These are phyloP conservation scores for Xylaria sp. DNA, from an alignment of 2,329 filamentous ascomycete genomes.

Conservation along the genomic window DNA sequence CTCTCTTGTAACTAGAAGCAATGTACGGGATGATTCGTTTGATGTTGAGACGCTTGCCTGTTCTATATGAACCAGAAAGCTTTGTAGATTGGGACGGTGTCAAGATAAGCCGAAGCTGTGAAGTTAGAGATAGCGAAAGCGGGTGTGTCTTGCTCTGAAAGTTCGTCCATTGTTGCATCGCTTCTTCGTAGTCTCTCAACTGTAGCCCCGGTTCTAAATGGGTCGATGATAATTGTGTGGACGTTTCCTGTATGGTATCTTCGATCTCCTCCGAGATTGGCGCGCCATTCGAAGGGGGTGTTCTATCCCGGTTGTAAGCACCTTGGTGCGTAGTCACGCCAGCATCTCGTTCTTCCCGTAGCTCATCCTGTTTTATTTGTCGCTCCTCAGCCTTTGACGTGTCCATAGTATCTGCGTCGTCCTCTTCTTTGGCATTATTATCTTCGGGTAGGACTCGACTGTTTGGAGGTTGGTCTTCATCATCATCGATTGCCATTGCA, in stretches of 20 bases:
- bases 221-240: constrained; percentile 76
- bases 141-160: constrained; percentile 88
- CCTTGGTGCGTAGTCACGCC: constrained; percentile 71
- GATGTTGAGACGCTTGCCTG: constrained; percentile 97
- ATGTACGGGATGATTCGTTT: constrained; percentile 99
- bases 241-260: constrained; percentile 62
- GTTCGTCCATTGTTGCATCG: constrained; percentile 82
- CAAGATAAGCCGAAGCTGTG: constrained; percentile 94
- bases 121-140: constrained; percentile 88
- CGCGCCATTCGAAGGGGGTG: constrained; percentile 51
- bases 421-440: constrained; percentile 57
- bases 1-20: constrained; percentile 95
- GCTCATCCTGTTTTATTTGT: constrained; percentile 56
- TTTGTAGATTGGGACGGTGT: constrained; percentile 95
- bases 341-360: constrained; percentile 65
- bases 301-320: constrained; percentile 65
- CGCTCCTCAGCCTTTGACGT: constrained; percentile 54
- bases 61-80: constrained; percentile 95
- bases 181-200: constrained; percentile 62
- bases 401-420: constrained; percentile 60
- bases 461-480: constrained; percentile 66
- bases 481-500: constrained; percentile 84
- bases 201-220: constrained; percentile 66
- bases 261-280: constrained; percentile 60
- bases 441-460: constrained; percentile 65